phyloP scores from a whole-genome alignment of 73 alveolate species.

The Stentor coeruleus region DNA sequence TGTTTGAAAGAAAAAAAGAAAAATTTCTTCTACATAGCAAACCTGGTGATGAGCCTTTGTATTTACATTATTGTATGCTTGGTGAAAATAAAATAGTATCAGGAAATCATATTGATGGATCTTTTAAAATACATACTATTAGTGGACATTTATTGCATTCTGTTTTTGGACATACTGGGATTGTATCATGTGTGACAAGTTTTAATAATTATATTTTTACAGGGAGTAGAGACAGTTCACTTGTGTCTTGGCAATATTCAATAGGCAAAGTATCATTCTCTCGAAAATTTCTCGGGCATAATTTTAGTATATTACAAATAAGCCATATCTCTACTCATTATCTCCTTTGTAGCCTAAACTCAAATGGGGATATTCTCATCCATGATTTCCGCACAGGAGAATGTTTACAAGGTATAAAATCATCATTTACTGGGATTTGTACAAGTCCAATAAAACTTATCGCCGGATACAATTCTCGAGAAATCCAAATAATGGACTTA shows the following conservation, averaged over 20 bases:
- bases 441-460: neutral
- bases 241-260: neutral
- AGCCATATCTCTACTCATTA: neutral
- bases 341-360: neutral
- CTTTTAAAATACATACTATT: neutral
- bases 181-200: conserved; percentile 16
- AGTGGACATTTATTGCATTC: neutral
- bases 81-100: neutral
- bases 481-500: neutral
- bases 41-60: neutral
- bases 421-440: neutral
- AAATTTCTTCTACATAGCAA: neutral
- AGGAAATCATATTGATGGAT: conserved; percentile 2
- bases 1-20: conserved; percentile 1
- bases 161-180: neutral
- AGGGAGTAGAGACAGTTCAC: conserved; percentile 4
- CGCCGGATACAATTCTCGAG: neutral
- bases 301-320: neutral
- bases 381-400: neutral
- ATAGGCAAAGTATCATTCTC: neutral
- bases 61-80: neutral
- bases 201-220: neutral
- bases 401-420: neutral
- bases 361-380: neutral
- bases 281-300: neutral